A percentile compares a stretch with the other conserved stretches of the same genome.
phyloP scores from a whole-genome alignment of 2,329 filamentous ascomycete genomes.

The Dactylellina sp. region DNA sequence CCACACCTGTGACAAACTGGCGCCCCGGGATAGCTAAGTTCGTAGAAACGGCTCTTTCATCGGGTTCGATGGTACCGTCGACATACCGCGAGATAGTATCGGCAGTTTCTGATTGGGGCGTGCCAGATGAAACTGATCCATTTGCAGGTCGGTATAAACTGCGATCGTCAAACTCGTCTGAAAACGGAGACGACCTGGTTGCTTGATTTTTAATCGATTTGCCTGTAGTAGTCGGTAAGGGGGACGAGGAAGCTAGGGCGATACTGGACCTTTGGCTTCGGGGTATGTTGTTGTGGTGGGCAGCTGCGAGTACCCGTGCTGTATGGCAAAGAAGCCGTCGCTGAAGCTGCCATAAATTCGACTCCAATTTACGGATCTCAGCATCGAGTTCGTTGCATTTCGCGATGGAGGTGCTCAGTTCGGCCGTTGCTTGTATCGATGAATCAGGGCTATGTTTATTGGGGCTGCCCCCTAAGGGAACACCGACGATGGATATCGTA shows the following conservation, averaged over 20 bases:
- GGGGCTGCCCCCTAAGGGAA: slow-evolving; percentile 62
- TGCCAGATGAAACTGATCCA: slow-evolving; percentile 69
- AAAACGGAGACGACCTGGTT: neutral
- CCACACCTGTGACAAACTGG: no score
- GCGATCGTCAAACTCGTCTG: slow-evolving; percentile 77
- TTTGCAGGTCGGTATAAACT: slow-evolving; percentile 79
- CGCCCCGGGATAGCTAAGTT: neutral
- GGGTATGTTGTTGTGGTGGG: slow-evolving; percentile 72
- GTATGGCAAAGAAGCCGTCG: slow-evolving; percentile 86
- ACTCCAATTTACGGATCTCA: slow-evolving; percentile 83
- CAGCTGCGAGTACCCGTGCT: slow-evolving; percentile 89
- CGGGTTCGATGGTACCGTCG: neutral
- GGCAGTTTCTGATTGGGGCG: neutral
- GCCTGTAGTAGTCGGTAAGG: slow-evolving; percentile 3
- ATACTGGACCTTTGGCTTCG: slow-evolving; percentile 15
- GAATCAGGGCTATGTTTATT: slow-evolving; percentile 1
- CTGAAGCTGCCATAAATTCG: slow-evolving; percentile 79
- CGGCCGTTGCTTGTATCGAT: slow-evolving; percentile 65
- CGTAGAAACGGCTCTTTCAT: neutral
- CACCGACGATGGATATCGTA: slow-evolving; percentile 47
- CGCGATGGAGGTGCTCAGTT: slow-evolving; percentile 78
- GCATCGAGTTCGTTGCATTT: slow-evolving; percentile 87
- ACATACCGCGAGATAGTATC: neutral
- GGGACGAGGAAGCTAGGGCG: neutral
- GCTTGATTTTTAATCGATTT: slow-evolving; percentile 22